Evolutionary conservation across 768 basidiomycete species (phyloP), one percentile per base, ranked within the genome.

Genomic region (Hebeloma cylindrosporum): DNA sequence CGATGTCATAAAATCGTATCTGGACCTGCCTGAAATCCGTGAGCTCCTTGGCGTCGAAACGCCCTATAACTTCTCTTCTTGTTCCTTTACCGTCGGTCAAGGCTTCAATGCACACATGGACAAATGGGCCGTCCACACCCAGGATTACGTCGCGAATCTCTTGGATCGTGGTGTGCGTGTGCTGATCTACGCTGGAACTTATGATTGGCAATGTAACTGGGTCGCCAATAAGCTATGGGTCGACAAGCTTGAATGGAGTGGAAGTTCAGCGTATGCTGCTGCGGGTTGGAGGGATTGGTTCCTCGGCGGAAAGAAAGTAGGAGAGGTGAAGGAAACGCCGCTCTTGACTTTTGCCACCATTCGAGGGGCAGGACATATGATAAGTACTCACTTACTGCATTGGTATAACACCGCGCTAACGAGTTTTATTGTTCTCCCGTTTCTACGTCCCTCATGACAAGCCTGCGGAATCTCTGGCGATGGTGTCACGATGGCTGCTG

Each of bases 121-220:
- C 54, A 39, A 50, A 9, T 51, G 58, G 23, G 70, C 70, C 27
- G 69, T 73, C 31, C n/a, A n/a, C n/a, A 70, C 80, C 39, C 63
- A 78, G 54, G 59, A 78, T 61, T 80, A 86, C 61, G 71, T 87
- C 50, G 72, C 78, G 2, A 76, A 73, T 0, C 74, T 92, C 27
- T 77, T 92, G 13, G 88, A 91, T 48, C 78, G 84, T 14, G 82
- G 80, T 0, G 68, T 93, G 20, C 73, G 77, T 2, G 77, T 83
- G 13, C 72, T 92, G 22, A 78, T 84, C 42, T 88, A 87, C 51
- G 82, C 81, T 1, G 55, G 49, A 33, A 37, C 72, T 23, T 81
- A 83, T 46, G 85, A 87, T 52, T 86, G 80, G 80, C 81, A 81
- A 40, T 88, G 86, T 62, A 88, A 88, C 59, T 83, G 80, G 74